These are phyloP conservation scores for Glycine soja DNA, from an alignment of 306 rosid species.

Conservation along the genomic window DNA sequence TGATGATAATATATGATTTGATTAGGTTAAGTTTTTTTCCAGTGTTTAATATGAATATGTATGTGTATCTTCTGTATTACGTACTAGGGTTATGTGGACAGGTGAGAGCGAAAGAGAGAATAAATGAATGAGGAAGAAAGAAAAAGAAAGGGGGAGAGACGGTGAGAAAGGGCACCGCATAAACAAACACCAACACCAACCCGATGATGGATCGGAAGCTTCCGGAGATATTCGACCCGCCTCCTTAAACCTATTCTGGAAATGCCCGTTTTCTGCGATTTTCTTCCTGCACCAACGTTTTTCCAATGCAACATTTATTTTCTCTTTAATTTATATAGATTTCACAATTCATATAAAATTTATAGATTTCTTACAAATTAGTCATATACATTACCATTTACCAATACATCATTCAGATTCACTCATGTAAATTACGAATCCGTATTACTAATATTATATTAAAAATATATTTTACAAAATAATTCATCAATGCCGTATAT, in stretches of 20 bases:
- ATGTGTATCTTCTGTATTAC: not conserved
- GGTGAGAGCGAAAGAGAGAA: slow-evolving; percentile 9
- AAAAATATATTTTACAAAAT: no score
- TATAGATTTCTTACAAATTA: no score
- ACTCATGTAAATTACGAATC: no score
- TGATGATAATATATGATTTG: not conserved
- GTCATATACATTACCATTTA: no score
- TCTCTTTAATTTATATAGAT: no score
- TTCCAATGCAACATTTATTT: no score
- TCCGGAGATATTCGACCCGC: slow-evolving; percentile 47
- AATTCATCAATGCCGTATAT: no score
- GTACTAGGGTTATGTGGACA: not conserved
- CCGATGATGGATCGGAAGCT: slow-evolving; percentile 39
- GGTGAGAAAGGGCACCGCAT: slow-evolving; percentile 37
- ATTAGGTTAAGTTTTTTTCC: not conserved
- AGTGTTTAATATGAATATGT: not conserved
- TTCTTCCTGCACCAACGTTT: no score
- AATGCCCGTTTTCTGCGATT: not conserved
- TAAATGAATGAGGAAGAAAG: not conserved
- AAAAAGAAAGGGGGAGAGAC: not conserved
- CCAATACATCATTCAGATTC: no score
- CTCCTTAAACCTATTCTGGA: slow-evolving; percentile 14
- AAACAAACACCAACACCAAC: not conserved
- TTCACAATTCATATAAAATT: no score
- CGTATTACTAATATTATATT: no score